Evolutionary conservation across 2,329 filamentous ascomycete species (phyloP).

Genomic region (Penicillium polonicum): DNA sequence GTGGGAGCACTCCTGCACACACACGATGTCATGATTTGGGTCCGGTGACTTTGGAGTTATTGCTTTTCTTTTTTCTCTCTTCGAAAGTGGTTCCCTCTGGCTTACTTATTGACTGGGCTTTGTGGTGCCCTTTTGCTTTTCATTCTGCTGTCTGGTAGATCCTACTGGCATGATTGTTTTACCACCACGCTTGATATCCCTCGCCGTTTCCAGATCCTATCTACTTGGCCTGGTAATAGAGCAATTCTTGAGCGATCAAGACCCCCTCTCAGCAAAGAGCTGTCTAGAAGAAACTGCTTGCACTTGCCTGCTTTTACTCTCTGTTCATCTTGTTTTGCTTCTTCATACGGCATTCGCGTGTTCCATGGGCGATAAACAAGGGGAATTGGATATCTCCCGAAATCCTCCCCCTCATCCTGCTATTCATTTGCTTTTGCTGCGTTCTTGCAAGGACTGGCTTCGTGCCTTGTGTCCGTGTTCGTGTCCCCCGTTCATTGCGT

Average conservation of each 20-base stretch:
- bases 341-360: conserved; percentile 4
- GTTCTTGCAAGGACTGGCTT: conserved; percentile 19
- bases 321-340: conserved; percentile 9
- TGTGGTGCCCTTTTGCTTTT: neutral
- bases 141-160: neutral
- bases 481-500: conserved; percentile 7
- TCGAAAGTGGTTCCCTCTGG: conserved; percentile 9
- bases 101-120: neutral
- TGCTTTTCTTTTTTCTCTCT: conserved; percentile 15
- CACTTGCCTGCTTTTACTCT: neutral
- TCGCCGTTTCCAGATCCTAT: conserved; percentile 14
- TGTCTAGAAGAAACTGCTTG: conserved; percentile 18
- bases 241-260: conserved; percentile 16
- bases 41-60: conserved; percentile 25
- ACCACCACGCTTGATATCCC: conserved; percentile 24
- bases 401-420: neutral
- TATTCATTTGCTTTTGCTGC: conserved; percentile 12
- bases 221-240: conserved; percentile 20
- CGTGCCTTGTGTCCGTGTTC: conserved; percentile 32
- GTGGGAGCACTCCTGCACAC: conserved; percentile 15
- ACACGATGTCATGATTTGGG: conserved; percentile 29
- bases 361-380: neutral
- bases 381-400: conserved; percentile 6
- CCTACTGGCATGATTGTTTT: conserved; percentile 6
- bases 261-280: conserved; percentile 11